phyloP scores from a whole-genome alignment of 805 yeast species.

The Cyberlindnera misumaiensis region DNA sequence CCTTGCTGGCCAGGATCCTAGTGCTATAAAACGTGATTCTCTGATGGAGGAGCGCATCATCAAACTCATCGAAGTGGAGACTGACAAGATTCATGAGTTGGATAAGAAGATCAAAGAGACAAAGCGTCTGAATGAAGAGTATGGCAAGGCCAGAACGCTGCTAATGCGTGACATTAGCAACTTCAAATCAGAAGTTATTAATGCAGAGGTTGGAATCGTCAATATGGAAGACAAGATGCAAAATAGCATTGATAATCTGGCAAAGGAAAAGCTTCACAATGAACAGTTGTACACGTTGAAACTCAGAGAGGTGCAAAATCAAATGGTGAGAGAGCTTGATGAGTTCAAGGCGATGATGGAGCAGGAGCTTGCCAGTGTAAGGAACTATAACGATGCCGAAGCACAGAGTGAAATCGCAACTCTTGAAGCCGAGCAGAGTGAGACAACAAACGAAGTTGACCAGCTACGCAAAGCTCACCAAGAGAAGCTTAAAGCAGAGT shows the following conservation, averaged over 20 bases:
- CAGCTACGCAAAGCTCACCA: conserved; percentile 4
- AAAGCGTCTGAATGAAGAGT: conserved; percentile 3
- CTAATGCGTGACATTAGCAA: conserved; percentile 3
- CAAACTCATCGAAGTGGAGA: conserved; percentile 8
- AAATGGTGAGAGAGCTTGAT: conserved; percentile 25
- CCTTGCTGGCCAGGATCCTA: conserved; percentile 9
- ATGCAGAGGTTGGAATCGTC: conserved; percentile 10
- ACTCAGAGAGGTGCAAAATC: conserved; percentile 26
- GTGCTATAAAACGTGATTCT: conserved; percentile 10
- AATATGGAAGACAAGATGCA: conserved; percentile 11
- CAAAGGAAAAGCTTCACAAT: conserved; percentile 6
- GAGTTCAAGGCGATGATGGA: conserved; percentile 23
- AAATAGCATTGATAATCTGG: neutral
- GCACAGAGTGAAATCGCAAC: conserved; percentile 12
- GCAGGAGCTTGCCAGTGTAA: conserved; percentile 26
- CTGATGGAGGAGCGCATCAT: conserved; percentile 6
- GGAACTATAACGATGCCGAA: conserved; percentile 12
- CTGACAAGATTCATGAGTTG: conserved; percentile 7
- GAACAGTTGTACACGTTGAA: conserved; percentile 12
- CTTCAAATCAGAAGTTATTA: conserved; percentile 11
- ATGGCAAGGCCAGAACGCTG: conserved; percentile 1
- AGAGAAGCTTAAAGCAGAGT: neutral
- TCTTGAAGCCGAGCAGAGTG: conserved; percentile 11
- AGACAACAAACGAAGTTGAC: conserved; percentile 2
- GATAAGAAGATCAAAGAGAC: conserved; percentile 8